phyloP scores from a whole-genome alignment of 495 filamentous ascomycete genomes.

The Penicillium coffeae region DNA sequence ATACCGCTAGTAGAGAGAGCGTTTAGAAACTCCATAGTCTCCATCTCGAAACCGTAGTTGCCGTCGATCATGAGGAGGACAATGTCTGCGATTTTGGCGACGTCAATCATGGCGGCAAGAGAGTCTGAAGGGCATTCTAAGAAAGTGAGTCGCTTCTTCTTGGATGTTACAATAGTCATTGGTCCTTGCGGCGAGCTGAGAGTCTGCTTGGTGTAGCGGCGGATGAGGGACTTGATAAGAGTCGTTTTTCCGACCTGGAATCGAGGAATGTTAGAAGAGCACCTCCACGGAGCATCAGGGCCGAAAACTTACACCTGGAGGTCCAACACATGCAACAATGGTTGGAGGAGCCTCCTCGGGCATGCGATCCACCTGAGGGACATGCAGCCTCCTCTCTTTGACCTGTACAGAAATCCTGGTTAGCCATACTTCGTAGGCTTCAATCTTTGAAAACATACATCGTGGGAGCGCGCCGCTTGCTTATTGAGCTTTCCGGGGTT shows the following conservation, averaged over 20 bases:
- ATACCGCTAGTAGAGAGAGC: conserved; percentile 85
- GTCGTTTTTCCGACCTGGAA: conserved; percentile 64
- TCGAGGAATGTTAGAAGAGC: conserved; percentile 9
- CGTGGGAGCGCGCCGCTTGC: conserved; percentile 81
- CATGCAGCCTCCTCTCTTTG: conserved; percentile 93
- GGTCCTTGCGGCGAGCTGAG: conserved; percentile 85
- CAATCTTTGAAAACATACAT: conserved; percentile 53
- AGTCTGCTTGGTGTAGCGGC: conserved; percentile 92
- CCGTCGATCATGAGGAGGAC: conserved; percentile 97
- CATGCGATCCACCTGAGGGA: conserved; percentile 88
- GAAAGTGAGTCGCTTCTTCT: conserved; percentile 87
- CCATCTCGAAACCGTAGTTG: conserved; percentile 99
- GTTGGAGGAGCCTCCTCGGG: conserved; percentile 95
- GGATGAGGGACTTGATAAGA: conserved; percentile 85
- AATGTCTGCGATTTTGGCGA: conserved; percentile 94
- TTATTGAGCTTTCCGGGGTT: conserved; percentile 82
- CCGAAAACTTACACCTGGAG: conserved; percentile 69
- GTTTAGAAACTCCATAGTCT: conserved; percentile 99
- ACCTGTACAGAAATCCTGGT: conserved; percentile 51
- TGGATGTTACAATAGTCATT: conserved; percentile 91
- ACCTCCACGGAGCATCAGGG: conserved; percentile 8
- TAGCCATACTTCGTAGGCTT: conserved; percentile 7
- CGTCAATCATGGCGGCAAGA: conserved; percentile 89
- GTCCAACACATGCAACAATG: conserved; percentile 88
- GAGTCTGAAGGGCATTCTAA: conserved; percentile 93